Base-by-base conservation (phyloP, 1,139 yeast genomes). In the Saccharomycopsis hybrid region DNA sequence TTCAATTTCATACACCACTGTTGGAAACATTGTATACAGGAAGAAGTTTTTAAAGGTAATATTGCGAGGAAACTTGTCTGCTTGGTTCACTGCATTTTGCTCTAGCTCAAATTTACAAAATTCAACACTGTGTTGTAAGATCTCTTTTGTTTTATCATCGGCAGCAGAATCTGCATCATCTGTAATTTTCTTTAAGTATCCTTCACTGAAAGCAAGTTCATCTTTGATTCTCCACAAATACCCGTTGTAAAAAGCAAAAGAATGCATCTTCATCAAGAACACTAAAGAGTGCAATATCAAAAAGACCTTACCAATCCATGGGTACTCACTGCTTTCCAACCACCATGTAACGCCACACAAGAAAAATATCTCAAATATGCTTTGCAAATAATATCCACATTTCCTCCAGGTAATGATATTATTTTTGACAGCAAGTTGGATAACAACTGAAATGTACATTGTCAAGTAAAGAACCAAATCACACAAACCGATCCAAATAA, bases 281-380 rank as follows among this genome's bases (percentile, higher is more conserved):
- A 90, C 97, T 49, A 87, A 70, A n/a, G 87, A 78, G 64, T 90
- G 97, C 52, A 90, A 70, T 53, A 86, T 74, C 55, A 90, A 67
- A 60, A 85, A 90, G 41, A 89, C 90, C 60, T 82, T 80, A 3
- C 88, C 96, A 49, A 89, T 83, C 97, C 97, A 90, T 2, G 90
- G 87, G 59, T 73, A 84, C 36, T 72, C 65, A 51, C 66, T 62
- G 43, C 67, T 66, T 43, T 80, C 76, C 2, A 90, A 78, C 58
- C 77, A 70, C 57, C 70, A 64, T 41, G 80, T 61, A 58, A 75
- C 79, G 40, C 67, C 62, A 27, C 67, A 57, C 18, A 85, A 63
- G 58, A 72, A 80, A 0, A 57, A 56, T 2, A 77, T 53, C 58
- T 85, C 90, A 62, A 75, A 85, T 0, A 73, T 45, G 4, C 77